phyloP scores from a whole-genome alignment of 208 protist genomes.

The Zelonia costaricensis region DNA sequence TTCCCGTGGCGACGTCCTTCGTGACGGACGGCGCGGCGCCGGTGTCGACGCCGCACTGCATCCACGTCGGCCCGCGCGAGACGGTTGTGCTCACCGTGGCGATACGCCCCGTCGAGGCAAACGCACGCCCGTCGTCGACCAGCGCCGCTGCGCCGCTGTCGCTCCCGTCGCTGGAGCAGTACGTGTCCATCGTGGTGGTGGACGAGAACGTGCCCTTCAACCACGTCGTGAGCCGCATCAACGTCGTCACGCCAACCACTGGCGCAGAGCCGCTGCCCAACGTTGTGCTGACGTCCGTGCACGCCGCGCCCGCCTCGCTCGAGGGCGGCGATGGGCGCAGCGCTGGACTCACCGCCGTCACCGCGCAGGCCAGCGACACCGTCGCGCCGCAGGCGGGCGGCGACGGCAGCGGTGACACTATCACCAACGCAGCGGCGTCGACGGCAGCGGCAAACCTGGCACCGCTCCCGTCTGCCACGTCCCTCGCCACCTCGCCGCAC shows the following conservation, averaged over 20 bases:
- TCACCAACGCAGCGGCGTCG: too few species aligned
- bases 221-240: conserved; percentile 57
- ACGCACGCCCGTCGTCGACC: neutral
- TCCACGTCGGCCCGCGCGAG: conserved; percentile 26
- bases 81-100: conserved; percentile 25
- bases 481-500: too few species aligned
- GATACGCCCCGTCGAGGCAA: conserved; percentile 10
- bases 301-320: too few species aligned
- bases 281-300: conserved; percentile 11
- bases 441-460: too few species aligned
- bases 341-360: too few species aligned
- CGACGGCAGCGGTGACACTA: neutral
- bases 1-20: conserved; percentile 19
- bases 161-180: conserved; percentile 63
- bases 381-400: neutral
- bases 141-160: conserved; percentile 15
- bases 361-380: neutral
- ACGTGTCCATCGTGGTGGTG: conserved; percentile 59
- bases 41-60: conserved; percentile 19
- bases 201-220: conserved; percentile 80
- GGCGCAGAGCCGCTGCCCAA: conserved; percentile 25
- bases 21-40: conserved; percentile 6
- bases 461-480: too few species aligned
- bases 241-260: conserved; percentile 37
- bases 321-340: too few species aligned